phyloP scores from a whole-genome alignment of 2,329 filamentous ascomycete species.

The Aspergillus sp. region DNA sequence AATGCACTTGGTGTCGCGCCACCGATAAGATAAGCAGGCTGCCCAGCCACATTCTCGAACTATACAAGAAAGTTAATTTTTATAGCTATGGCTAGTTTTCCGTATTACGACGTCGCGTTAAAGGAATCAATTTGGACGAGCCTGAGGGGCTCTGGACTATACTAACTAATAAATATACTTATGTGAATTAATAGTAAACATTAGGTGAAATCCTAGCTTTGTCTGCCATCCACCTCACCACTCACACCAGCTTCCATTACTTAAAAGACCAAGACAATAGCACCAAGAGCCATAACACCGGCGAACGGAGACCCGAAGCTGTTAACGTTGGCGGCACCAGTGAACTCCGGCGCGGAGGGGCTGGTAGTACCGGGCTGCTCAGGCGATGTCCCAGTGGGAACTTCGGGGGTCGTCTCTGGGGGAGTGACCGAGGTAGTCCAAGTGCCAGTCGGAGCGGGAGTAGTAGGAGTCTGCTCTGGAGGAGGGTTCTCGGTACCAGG shows the following conservation, averaged over 20 bases:
- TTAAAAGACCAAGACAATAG: conserved; percentile 6
- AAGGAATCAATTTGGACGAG: neutral
- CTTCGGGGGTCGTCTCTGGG: neutral
- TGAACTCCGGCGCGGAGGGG: conserved; percentile 1
- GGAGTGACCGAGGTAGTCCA: neutral
- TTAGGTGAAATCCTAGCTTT: neutral
- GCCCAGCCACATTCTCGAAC: neutral
- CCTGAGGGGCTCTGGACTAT: neutral
- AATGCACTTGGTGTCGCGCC: conserved; percentile 21
- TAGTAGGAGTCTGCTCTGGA: neutral
- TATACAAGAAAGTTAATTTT: neutral
- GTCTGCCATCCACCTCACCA: neutral
- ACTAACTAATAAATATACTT: neutral
- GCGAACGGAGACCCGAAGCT: conserved; percentile 5
- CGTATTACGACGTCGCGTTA: neutral
- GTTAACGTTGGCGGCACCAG: conserved; percentile 6
- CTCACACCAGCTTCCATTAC: neutral
- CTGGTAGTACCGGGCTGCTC: conserved; percentile 2
- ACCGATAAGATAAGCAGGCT: conserved; percentile 35
- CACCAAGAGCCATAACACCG: conserved; percentile 8
- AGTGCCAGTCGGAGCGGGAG: neutral
- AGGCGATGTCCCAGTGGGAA: conserved; percentile 5
- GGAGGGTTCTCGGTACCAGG: neutral
- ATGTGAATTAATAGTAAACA: conserved; percentile 8
- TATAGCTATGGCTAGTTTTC: neutral